A percentile compares a stretch with the other conserved stretches of the same genome.
Evolutionary conservation across 495 filamentous ascomycete genomes (phyloP).

Genomic region (Tricharina praecox): DNA sequence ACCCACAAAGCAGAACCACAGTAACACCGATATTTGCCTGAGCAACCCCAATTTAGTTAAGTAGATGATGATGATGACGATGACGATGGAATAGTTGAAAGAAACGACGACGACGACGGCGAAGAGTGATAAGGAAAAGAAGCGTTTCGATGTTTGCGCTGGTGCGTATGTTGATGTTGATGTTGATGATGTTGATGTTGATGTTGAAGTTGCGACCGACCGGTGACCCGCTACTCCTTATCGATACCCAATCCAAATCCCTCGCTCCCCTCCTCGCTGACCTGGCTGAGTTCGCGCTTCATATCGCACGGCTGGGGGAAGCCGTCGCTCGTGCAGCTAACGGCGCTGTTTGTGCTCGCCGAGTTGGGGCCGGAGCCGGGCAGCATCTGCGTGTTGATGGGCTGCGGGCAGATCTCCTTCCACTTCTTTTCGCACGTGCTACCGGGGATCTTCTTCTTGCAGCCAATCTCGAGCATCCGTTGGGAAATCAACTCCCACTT

Average conservation of each 20-base stretch:
- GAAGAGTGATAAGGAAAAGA: conserved; percentile 19
- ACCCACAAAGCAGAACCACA: conserved; percentile 4
- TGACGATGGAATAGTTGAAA: conserved; percentile 16
- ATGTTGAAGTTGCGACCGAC: conserved; percentile 26
- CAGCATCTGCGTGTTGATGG: conserved; percentile 5
- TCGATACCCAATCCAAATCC: not conserved
- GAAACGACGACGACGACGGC: conserved; percentile 19
- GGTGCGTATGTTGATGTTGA: too few species aligned
- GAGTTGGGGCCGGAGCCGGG: conserved; percentile 7
- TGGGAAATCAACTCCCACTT: conserved; percentile 26
- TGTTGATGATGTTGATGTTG: conserved; percentile 31
- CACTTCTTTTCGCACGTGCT: conserved; percentile 27
- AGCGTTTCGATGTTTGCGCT: too few species aligned
- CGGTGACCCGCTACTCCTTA: conserved; percentile 23
- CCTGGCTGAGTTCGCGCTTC: conserved; percentile 23
- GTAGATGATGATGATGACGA: not conserved
- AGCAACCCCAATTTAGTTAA: not conserved
- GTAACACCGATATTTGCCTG: conserved; percentile 2
- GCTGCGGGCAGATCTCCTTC: conserved; percentile 24
- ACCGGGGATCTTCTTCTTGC: conserved; percentile 27
- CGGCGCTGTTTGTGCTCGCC: conserved; percentile 11
- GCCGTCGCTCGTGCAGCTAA: not conserved
- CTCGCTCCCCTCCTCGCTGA: conserved; percentile 16
- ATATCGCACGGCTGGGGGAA: conserved; percentile 15
- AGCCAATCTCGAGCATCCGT: conserved; percentile 25